Percentiles rank a stretch among this genome's conserved stretches.
Conservation (phyloP, 768 basidiomycete species). For the Symmetrospora coprosmae region DNA sequence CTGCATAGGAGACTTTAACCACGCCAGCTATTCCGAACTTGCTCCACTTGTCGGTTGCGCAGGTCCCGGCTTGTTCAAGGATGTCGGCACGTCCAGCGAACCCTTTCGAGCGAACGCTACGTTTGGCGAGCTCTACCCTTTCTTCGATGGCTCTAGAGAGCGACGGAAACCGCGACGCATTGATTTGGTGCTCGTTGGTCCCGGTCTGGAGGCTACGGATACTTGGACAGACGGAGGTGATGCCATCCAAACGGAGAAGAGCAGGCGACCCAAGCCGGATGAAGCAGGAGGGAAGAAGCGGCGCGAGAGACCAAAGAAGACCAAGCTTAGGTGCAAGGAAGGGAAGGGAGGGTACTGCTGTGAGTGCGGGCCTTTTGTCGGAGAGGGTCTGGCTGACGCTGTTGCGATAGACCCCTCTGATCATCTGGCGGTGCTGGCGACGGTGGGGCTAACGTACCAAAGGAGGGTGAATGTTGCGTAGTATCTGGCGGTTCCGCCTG, state of each 20-base stretch:
- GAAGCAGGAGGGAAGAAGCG: not conserved
- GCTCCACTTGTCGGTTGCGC: not conserved
- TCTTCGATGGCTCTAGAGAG: not conserved
- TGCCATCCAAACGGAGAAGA: not conserved
- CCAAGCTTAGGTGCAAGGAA: not conserved
- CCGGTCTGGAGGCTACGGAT: not conserved
- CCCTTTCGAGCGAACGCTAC: constrained; percentile 14
- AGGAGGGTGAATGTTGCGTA: no score
- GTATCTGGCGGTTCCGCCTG: no score
- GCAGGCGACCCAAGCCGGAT: not conserved
- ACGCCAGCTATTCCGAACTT: not conserved
- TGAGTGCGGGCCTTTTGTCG: not conserved
- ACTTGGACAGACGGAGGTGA: not conserved
- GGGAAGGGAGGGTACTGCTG: not conserved
- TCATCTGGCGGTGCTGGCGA: constrained; percentile 1
- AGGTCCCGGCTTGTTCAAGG: not conserved
- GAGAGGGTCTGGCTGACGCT: not conserved
- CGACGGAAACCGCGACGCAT: constrained; percentile 25
- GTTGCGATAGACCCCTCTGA: not conserved
- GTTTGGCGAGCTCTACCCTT: constrained; percentile 27
- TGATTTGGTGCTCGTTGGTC: constrained; percentile 15
- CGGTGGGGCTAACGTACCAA: no score
- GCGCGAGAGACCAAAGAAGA: not conserved
- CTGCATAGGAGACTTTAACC: constrained; percentile 22
- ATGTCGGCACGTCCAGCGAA: not conserved